These are phyloP conservation scores for Penicillium mononematosum DNA, from an alignment of 495 filamentous ascomycete genomes.

Conservation along the genomic window DNA sequence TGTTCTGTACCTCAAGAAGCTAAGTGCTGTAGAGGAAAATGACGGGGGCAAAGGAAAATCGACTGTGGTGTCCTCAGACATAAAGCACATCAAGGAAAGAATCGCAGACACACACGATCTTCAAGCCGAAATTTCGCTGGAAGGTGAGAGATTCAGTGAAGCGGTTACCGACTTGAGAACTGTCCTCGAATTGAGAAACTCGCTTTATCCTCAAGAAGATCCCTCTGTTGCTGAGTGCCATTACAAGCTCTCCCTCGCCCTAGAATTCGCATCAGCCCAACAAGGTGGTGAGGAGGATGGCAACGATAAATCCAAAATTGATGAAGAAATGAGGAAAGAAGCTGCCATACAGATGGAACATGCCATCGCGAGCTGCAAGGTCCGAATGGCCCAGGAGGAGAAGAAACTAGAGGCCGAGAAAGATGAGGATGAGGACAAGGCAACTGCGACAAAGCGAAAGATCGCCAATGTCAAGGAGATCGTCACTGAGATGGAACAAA, in stretches of 20 bases:
- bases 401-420: conserved; percentile 56
- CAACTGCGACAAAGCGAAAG: conserved; percentile 57
- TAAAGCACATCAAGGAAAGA: conserved; percentile 71
- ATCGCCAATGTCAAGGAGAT: conserved; percentile 86
- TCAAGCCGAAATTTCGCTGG: conserved; percentile 88
- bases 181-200: conserved; percentile 70
- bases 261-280: conserved; percentile 87
- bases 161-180: conserved; percentile 78
- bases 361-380: conserved; percentile 75
- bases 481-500: conserved; percentile 80
- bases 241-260: conserved; percentile 90
- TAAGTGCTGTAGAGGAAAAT: conserved; percentile 52
- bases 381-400: conserved; percentile 74
- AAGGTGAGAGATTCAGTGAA: conserved; percentile 83
- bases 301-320: conserved; percentile 44
- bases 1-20: conserved; percentile 65
- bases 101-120: conserved; percentile 89
- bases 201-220: conserved; percentile 74
- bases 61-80: conserved; percentile 44
- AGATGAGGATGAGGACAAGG: conserved; percentile 47
- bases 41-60: conserved; percentile 50
- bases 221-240: conserved; percentile 87
- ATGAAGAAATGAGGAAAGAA: conserved; percentile 70
- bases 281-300: conserved; percentile 48
- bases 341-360: conserved; percentile 75